Conservation (phyloP, 305 asterid genomes). For the Lippia alba region DNA sequence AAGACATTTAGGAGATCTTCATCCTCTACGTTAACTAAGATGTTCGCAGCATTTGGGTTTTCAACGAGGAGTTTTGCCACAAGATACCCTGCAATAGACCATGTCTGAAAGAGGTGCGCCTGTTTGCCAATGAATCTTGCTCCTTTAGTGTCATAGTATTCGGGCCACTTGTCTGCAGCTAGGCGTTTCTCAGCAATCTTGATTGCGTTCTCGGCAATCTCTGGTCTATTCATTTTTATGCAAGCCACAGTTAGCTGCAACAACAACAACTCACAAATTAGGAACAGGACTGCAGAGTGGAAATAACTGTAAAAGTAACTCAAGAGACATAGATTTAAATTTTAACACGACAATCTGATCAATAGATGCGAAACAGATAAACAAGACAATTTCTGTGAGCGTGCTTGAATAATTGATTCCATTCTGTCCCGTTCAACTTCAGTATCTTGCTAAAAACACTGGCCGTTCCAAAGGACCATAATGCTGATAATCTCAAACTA, state of each 20-base stretch:
- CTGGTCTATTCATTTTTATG: constrained; percentile 88
- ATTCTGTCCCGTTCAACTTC: too few relatives aligned
- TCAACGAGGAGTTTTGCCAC: constrained; percentile 82
- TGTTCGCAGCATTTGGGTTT: constrained; percentile 76
- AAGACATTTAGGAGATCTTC: constrained; percentile 72
- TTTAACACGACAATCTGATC: too few relatives aligned
- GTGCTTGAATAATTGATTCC: too few relatives aligned
- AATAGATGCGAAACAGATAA: too few relatives aligned
- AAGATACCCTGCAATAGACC: constrained; percentile 92
- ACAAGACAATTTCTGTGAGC: too few relatives aligned
- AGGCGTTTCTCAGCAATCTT: constrained; percentile 73
- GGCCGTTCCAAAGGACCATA: too few relatives aligned
- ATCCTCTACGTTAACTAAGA: constrained; percentile 74
- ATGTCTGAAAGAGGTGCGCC: constrained; percentile 87
- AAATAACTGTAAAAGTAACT: too few relatives aligned
- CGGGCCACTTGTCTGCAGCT: constrained; percentile 86
- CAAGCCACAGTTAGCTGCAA: constrained; percentile 89
- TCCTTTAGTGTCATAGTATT: constrained; percentile 89
- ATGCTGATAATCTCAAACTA: too few relatives aligned
- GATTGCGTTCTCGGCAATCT: constrained; percentile 83
- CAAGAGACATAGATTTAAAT: too few relatives aligned
- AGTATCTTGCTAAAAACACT: too few relatives aligned
- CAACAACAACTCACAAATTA: constrained; percentile 6
- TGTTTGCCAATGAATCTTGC: constrained; percentile 91
- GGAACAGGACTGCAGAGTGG: background rate